Percentiles rank a stretch among this genome's conserved stretches.
These are phyloP conservation scores for Biscutella laevigata DNA, from an alignment of 441 rosid species.

Conservation along the genomic window DNA sequence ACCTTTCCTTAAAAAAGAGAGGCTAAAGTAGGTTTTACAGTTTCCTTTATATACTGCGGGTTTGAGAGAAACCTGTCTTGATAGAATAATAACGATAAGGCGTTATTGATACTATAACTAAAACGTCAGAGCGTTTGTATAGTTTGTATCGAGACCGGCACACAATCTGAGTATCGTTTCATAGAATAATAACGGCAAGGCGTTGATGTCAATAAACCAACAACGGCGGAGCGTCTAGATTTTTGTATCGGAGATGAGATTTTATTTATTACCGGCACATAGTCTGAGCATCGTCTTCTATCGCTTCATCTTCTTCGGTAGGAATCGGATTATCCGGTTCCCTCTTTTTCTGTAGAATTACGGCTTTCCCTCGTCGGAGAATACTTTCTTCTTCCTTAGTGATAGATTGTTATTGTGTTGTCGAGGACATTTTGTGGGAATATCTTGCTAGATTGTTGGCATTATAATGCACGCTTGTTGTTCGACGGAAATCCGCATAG, in stretches of 20 bases:
- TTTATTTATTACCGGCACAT: no score
- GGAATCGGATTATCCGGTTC: no score
- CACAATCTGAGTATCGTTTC: not conserved
- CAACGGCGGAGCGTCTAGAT: no score
- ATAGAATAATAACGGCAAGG: no score
- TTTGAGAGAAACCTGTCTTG: not conserved
- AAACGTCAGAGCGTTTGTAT: not conserved
- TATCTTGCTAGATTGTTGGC: not conserved
- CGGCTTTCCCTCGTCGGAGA: not conserved
- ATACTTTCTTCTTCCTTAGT: not conserved
- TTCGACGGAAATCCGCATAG: conserved; percentile 18
- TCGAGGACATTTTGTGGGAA: not conserved
- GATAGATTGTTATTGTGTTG: not conserved
- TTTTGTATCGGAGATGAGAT: no score
- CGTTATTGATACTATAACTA: not conserved
- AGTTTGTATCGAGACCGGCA: no score
- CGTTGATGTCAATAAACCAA: no score
- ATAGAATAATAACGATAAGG: not conserved
- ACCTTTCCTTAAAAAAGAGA: not conserved
- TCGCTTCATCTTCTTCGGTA: not conserved
- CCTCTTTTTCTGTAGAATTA: not conserved
- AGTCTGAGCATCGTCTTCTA: conserved; percentile 1
- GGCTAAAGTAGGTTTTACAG: not conserved
- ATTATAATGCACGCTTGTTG: conserved; percentile 12
- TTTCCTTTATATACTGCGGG: not conserved